Base-by-base conservation (phyloP, 192 early-diverging fungal genomes). In the Rhizoclosmatium globosum region DNA sequence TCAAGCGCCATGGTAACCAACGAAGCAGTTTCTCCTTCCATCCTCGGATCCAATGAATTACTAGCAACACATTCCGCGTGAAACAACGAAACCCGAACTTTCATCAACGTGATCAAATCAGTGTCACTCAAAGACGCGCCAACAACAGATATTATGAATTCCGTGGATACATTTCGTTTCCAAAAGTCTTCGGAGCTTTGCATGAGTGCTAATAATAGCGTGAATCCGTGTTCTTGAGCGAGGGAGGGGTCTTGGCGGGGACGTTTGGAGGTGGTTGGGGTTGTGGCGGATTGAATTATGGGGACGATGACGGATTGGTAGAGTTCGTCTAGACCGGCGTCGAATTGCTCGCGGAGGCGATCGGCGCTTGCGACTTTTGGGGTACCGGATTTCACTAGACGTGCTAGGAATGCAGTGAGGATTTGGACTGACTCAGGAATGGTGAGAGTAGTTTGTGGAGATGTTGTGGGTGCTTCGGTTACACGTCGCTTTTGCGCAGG, bases 1-100 rank as follows among this genome's bases (percentile, higher is more conserved):
- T 60, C 59, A 21, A 64, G 43, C 2, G 44, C 72, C 38, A 19
- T 23, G 21, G 46, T 38, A 4, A 71, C 50, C 13, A 74, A 43
- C 11, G n/a, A 11, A 13, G 44, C 56, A 6, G 31, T 21, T n/a
- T 4, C 7, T 11, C 7, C 21, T 38, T 74, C 72, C 43, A 42
- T 31, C 17, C 45, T 23, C 58, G 72, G 72, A 43, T 74, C 72
- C 72, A 74, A 7, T 3, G 58, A 62, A n/a, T 44, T 62, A 38
- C 72, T 62, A 11, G 72, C 72, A 23, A 74, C 59, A 48, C 72
- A 46, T 21, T 74, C 72, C 6, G 58, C 56, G 38, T 74, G 72
- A 44, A 74, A 62, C 61, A 74, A 48, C 1, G 72, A 23, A 19
- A 74, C 44, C 17, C 72, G 72, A 2, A 74, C 38, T 42, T 62